Conservation (phyloP, 2,329 filamentous ascomycete species). For the Colletotrichum somersetense region DNA sequence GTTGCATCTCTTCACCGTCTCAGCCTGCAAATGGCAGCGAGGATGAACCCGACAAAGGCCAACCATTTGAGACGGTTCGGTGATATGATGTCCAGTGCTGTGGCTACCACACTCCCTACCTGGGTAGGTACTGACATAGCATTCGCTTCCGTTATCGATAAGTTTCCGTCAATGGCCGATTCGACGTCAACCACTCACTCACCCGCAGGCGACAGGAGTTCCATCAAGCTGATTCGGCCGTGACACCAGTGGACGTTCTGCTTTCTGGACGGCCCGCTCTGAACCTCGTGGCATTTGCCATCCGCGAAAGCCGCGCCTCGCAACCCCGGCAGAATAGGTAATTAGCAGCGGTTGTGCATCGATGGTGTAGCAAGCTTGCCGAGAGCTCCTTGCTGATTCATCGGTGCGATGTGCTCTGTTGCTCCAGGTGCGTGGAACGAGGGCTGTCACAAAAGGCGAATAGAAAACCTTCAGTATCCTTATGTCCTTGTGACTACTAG, state of each 20-base stretch:
- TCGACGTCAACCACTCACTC: not conserved
- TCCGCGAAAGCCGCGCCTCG: slow-evolving; percentile 25
- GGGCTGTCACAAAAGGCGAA: not conserved
- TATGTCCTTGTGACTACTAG: not conserved
- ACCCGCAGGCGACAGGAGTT: not conserved
- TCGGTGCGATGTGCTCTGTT: not conserved
- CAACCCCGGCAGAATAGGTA: not conserved
- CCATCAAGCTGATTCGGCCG: not conserved
- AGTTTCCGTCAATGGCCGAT: slow-evolving; percentile 15
- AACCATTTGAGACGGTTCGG: slow-evolving; percentile 1
- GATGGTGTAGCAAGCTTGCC: not conserved
- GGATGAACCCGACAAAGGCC: slow-evolving; percentile 1
- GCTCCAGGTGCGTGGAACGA: not conserved
- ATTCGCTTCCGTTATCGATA: slow-evolving; percentile 28
- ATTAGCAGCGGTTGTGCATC: not conserved
- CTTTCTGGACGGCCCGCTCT: not conserved
- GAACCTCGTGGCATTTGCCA: slow-evolving; percentile 10
- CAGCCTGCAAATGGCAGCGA: not conserved
- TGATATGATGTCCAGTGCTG: slow-evolving; percentile 2
- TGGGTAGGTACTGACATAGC: not conserved
- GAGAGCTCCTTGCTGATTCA: not conserved
- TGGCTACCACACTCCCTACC: not conserved
- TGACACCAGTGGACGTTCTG: not conserved
- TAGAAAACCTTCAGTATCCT: not conserved
- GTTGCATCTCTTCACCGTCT: slow-evolving; percentile 12